Evolutionary conservation across 176 grass and related monocot species (phyloP).

Genomic region (Alloteropsis semialata): DNA sequence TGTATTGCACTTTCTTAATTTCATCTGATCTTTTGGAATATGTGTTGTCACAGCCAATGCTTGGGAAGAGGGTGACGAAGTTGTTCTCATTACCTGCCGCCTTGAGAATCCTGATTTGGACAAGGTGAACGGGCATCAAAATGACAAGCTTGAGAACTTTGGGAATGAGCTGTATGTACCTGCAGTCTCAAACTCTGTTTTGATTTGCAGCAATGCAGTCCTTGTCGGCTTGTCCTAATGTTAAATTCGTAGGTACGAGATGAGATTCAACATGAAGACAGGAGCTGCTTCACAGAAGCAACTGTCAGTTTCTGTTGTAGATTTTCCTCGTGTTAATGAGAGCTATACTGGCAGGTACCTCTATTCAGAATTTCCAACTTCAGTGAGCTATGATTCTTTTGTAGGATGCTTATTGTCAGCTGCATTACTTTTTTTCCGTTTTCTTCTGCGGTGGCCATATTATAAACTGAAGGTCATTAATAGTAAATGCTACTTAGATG

Average conservation of each 20-base stretch:
- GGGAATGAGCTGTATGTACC: slow-evolving; percentile 73
- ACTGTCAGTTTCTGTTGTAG: slow-evolving; percentile 78
- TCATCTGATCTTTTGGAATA: slow-evolving; percentile 14
- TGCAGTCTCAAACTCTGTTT: neutral
- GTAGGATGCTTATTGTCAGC: neutral
- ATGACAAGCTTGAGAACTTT: slow-evolving; percentile 69
- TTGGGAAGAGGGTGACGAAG: slow-evolving; percentile 95
- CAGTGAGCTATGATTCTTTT: neutral
- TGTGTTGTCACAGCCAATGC: slow-evolving; percentile 66
- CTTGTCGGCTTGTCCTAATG: neutral
- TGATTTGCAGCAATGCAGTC: slow-evolving; percentile 13
- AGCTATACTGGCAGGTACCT: slow-evolving; percentile 79
- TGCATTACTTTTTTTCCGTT: neutral
- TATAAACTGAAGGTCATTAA: neutral
- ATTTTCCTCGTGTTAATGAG: slow-evolving; percentile 96
- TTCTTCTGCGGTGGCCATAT: neutral
- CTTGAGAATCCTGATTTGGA: slow-evolving; percentile 84
- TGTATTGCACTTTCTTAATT: neutral
- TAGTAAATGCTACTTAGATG: neutral
- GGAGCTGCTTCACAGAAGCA: slow-evolving; percentile 81
- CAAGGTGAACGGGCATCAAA: slow-evolving; percentile 54
- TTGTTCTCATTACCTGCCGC: slow-evolving; percentile 79
- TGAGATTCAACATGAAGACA: slow-evolving; percentile 93
- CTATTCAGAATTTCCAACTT: neutral
- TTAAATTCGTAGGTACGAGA: slow-evolving; percentile 62